These are phyloP conservation scores for Heterobasidion irregulare DNA, from an alignment of 1,284 basidiomycete species.

Conservation along the genomic window DNA sequence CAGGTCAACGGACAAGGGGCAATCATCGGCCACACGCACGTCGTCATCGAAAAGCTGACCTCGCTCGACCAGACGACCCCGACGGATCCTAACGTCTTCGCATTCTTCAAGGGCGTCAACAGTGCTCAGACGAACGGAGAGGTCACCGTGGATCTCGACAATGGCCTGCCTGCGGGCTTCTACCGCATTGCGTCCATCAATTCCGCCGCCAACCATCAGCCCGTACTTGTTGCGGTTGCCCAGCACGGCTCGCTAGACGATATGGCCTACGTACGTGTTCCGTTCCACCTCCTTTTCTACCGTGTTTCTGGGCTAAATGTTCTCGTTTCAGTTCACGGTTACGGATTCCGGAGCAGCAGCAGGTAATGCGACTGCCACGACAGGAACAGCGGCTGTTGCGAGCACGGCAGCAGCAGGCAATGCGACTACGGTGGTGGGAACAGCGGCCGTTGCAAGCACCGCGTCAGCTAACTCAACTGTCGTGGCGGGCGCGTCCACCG, in stretches of 20 bases:
- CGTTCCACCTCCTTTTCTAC: neutral
- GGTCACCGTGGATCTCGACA: slow-evolving; percentile 35
- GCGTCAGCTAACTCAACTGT: neutral
- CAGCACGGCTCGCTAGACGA: slow-evolving; percentile 48
- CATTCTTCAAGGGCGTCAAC: slow-evolving; percentile 59
- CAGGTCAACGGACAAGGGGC: slow-evolving; percentile 27
- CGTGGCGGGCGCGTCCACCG: too few relatives aligned
- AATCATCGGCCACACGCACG: slow-evolving; percentile 51
- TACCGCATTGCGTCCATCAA: slow-evolving; percentile 50
- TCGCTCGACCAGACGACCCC: slow-evolving; percentile 34
- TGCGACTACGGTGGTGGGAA: neutral
- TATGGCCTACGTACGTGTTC: slow-evolving; percentile 32
- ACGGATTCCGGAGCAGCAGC: neutral
- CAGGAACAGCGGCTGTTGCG: neutral
- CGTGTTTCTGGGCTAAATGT: neutral
- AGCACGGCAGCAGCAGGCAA: neutral
- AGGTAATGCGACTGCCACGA: neutral
- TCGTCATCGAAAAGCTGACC: slow-evolving; percentile 41
- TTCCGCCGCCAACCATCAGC: slow-evolving; percentile 46
- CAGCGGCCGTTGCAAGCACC: neutral
- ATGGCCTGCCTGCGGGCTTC: slow-evolving; percentile 45
- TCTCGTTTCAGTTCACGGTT: slow-evolving; percentile 10
- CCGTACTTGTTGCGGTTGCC: slow-evolving; percentile 37
- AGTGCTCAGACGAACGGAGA: slow-evolving; percentile 33
- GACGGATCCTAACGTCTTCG: slow-evolving; percentile 40